These are phyloP conservation scores for Phylloporus sp. DNA, from an alignment of 1,284 basidiomycete species.

Conservation along the genomic window DNA sequence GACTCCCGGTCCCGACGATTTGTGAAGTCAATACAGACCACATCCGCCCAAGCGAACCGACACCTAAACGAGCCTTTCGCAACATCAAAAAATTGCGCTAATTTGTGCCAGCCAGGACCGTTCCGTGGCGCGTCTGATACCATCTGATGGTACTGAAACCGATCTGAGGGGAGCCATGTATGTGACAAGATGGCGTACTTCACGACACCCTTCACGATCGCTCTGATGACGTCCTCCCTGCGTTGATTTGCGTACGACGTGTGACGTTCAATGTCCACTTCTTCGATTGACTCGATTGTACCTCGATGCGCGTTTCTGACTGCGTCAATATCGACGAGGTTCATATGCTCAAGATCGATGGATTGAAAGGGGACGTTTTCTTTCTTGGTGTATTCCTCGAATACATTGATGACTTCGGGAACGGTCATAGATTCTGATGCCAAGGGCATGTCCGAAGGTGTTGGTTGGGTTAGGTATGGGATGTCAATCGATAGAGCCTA, in stretches of 20 bases:
- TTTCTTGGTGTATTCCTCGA: constrained; percentile 11
- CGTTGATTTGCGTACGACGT: constrained; percentile 30
- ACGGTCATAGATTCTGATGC: constrained; percentile 16
- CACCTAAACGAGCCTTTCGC: constrained; percentile 17
- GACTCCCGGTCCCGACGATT: constrained; percentile 3
- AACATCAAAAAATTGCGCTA: constrained; percentile 14
- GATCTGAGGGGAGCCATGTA: constrained; percentile 8
- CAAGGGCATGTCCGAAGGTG: no score
- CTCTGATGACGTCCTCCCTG: constrained; percentile 25
- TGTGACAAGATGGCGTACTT: constrained; percentile 28
- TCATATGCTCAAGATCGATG: constrained; percentile 18
- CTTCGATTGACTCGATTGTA: constrained; percentile 20
- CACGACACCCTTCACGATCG: constrained; percentile 24
- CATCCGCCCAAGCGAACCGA: constrained; percentile 27
- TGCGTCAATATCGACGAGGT: constrained; percentile 11
- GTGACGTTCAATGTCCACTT: constrained; percentile 28
- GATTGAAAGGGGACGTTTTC: constrained; percentile 15
- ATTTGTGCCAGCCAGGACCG: constrained; percentile 19
- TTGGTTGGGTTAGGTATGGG: no score
- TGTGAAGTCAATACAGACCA: constrained; percentile 15
- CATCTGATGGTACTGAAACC: constrained; percentile 16
- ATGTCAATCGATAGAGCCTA: no score
- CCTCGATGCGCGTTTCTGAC: constrained; percentile 11
- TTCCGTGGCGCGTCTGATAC: not conserved
- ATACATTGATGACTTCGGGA: constrained; percentile 18